Percentiles rank a stretch among this genome's conserved stretches.
Evolutionary conservation across 768 basidiomycete genomes (phyloP).

Genomic region (Hericium coralloides): DNA sequence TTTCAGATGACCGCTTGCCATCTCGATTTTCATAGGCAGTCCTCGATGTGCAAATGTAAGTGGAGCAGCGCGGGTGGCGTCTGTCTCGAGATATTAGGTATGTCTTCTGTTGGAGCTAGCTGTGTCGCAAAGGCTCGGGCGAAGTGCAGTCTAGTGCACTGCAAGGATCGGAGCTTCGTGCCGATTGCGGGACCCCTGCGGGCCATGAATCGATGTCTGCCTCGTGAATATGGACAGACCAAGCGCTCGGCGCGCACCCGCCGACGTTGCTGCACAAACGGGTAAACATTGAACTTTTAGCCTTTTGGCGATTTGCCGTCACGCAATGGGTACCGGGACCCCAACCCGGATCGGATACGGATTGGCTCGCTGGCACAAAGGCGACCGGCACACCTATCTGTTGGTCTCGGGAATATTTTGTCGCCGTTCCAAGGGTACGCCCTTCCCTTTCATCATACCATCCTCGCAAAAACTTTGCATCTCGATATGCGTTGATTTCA

Average conservation of each 20-base stretch:
- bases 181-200: background rate
- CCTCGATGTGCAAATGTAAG: too few species aligned
- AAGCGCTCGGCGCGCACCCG: conserved; percentile 2
- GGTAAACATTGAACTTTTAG: conserved; percentile 11
- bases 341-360: conserved; percentile 8
- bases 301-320: conserved; percentile 17
- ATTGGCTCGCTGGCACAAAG: background rate
- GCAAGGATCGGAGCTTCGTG: background rate
- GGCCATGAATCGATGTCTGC: background rate
- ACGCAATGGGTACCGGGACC: conserved; percentile 4
- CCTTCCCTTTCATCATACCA: background rate
- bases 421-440: background rate
- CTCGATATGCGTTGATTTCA: background rate
- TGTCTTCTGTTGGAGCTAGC: too few species aligned
- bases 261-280: conserved; percentile 1
- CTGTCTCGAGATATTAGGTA: too few species aligned
- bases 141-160: too few species aligned
- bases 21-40: too few species aligned
- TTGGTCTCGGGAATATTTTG: background rate
- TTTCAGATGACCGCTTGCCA: too few species aligned
- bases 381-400: background rate
- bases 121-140: too few species aligned
- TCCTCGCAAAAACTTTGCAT: conserved; percentile 5
- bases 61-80: too few species aligned
- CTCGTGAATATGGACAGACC: conserved; percentile 4